These are phyloP conservation scores for Parathielavia appendiculata DNA, from an alignment of 495 filamentous ascomycete genomes.

Conservation along the genomic window DNA sequence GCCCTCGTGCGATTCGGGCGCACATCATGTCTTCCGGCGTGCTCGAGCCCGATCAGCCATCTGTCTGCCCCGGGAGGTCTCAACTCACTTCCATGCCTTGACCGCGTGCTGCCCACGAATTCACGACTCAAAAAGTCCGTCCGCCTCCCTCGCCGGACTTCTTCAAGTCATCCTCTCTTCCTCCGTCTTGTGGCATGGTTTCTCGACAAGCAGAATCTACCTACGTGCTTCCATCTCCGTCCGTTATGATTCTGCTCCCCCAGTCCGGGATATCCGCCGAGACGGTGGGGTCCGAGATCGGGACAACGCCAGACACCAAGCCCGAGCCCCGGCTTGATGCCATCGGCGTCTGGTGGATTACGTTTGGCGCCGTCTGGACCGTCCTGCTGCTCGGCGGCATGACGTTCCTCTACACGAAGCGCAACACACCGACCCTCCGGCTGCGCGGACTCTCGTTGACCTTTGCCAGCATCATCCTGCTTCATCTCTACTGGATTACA, in stretches of 20 bases:
- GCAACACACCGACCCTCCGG: conserved; percentile 53
- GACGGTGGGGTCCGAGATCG: conserved; percentile 31
- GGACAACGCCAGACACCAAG: conserved; percentile 28
- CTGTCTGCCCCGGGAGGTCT: background rate
- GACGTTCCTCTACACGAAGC: conserved; percentile 50
- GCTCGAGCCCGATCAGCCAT: background rate
- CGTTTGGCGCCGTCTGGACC: conserved; percentile 52
- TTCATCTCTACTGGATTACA: conserved; percentile 60
- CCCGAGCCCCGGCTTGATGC: conserved; percentile 24
- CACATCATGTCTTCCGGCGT: background rate
- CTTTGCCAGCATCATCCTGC: conserved; percentile 52
- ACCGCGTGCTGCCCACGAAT: background rate
- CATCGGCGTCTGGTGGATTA: conserved; percentile 31
- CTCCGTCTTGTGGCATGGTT: too few relatives aligned
- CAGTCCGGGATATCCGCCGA: conserved; percentile 9
- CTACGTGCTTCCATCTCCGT: background rate
- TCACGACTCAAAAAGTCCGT: background rate
- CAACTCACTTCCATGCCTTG: background rate
- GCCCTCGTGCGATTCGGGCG: background rate
- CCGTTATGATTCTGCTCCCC: conserved; percentile 27
- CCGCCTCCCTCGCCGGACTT: background rate
- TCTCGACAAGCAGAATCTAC: too few relatives aligned
- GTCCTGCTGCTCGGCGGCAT: conserved; percentile 48
- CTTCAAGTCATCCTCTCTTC: background rate
- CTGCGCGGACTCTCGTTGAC: conserved; percentile 59